A percentile compares a stretch with the other conserved stretches of the same genome.
Conservation (phyloP, 2,329 filamentous ascomycete genomes). For the Chrysosporium queenslandicum region DNA sequence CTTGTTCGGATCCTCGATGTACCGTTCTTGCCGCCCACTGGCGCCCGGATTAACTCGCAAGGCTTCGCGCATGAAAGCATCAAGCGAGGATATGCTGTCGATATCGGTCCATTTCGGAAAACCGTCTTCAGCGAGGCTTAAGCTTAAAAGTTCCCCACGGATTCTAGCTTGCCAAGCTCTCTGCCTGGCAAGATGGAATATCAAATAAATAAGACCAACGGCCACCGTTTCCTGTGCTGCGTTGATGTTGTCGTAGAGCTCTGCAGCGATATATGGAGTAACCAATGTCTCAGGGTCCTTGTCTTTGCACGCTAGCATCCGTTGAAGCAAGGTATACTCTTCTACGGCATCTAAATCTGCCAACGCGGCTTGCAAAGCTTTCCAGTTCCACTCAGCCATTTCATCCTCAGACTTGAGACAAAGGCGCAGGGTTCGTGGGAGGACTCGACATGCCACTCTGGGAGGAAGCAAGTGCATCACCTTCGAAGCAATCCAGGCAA, state of each 20-base stretch:
- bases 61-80: constrained; percentile 5
- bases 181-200: constrained; percentile 6
- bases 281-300: not conserved
- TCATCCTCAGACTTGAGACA: constrained; percentile 2
- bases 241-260: constrained; percentile 5
- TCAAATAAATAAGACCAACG: constrained; percentile 5
- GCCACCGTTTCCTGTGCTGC: constrained; percentile 4
- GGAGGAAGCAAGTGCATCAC: not conserved
- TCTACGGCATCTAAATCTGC: not conserved
- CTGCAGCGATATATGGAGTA: constrained; percentile 4
- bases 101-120: constrained; percentile 3
- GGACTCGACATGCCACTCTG: not conserved
- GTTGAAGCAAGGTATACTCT: constrained; percentile 2
- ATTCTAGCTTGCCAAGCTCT: not conserved
- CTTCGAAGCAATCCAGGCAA: constrained; percentile 4
- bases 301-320: constrained; percentile 4
- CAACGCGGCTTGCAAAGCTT: not conserved
- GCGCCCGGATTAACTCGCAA: constrained; percentile 1
- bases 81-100: not conserved
- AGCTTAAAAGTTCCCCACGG: not conserved
- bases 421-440: not conserved
- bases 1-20: constrained; percentile 4
- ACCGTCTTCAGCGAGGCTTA: not conserved
- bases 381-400: constrained; percentile 1
- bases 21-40: constrained; percentile 3